Evolutionary conservation across 495 filamentous ascomycete genomes (phyloP).

Genomic region (Pyronema domesticum): DNA sequence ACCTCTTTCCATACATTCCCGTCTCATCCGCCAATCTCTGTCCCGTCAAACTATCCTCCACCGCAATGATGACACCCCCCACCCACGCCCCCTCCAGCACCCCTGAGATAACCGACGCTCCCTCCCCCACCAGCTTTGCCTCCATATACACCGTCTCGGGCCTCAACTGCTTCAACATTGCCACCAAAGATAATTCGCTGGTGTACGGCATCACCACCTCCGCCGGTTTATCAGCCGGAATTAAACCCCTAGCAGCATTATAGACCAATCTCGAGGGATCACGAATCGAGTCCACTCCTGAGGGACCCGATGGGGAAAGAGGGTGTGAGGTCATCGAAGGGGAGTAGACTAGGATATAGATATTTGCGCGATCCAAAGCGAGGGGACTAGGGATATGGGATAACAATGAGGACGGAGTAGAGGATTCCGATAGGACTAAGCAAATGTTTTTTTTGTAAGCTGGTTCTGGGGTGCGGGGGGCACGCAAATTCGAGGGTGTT

Average conservation of each 20-base stretch:
- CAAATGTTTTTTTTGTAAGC: conserved; percentile 11
- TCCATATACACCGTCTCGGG: conserved; percentile 20
- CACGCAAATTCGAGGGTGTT: not conserved
- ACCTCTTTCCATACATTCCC: conserved; percentile 15
- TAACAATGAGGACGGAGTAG: conserved; percentile 5
- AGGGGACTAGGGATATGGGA: conserved; percentile 13
- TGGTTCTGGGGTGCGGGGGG: not conserved
- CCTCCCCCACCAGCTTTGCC: conserved; percentile 13
- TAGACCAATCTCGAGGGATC: conserved; percentile 16
- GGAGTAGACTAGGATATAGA: conserved; percentile 16
- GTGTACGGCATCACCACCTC: conserved; percentile 16
- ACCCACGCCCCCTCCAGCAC: conserved; percentile 17
- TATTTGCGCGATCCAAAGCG: conserved; percentile 8
- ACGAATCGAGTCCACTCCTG: not conserved
- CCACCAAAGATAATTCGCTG: conserved; percentile 6
- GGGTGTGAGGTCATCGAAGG: conserved; percentile 8
- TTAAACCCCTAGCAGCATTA: conserved; percentile 6
- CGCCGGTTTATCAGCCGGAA: conserved; percentile 10
- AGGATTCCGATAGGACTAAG: conserved; percentile 11
- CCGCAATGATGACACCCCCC: conserved; percentile 12
- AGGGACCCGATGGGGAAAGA: not conserved
- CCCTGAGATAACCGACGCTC: not conserved
- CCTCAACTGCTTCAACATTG: conserved; percentile 15
- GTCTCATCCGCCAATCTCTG: conserved; percentile 10
- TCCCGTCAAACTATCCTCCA: conserved; percentile 6